Percentiles rank a stretch among this genome's conserved stretches.
These are phyloP conservation scores for Fusarium agapanthi DNA, from an alignment of 2,329 filamentous ascomycete species.

Conservation along the genomic window DNA sequence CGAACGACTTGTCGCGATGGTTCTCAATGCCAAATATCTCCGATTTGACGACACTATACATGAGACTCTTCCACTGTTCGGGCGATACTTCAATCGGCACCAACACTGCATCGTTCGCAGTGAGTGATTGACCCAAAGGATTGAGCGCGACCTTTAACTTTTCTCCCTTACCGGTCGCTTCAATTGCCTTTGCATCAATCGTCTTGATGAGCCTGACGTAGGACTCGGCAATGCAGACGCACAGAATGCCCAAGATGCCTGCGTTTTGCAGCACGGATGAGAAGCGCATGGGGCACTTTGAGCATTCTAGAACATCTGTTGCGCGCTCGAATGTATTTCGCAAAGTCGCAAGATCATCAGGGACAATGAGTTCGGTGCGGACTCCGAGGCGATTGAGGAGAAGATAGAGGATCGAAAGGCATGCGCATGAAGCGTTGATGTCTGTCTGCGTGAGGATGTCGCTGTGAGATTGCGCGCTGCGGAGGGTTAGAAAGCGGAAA, in stretches of 20 bases:
- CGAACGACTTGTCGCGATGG: neutral
- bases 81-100: slow-evolving; percentile 5
- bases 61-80: slow-evolving; percentile 1
- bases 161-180: neutral
- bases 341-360: neutral
- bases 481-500: neutral
- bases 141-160: neutral
- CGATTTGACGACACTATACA: neutral
- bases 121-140: neutral
- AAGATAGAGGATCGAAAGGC: neutral
- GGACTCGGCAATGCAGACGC: neutral
- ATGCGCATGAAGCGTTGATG: slow-evolving; percentile 5
- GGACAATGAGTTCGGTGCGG: neutral
- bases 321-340: neutral
- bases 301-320: neutral
- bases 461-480: neutral
- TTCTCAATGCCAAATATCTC: neutral
- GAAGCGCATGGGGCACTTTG: neutral
- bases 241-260: neutral
- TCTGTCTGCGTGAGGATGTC: neutral
- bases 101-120: neutral
- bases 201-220: slow-evolving; percentile 1
- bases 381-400: neutral
- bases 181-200: neutral
- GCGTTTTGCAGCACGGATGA: neutral